Evolutionary conservation across 805 yeast genomes (phyloP).

Genomic region (Yarrowia deformans): DNA sequence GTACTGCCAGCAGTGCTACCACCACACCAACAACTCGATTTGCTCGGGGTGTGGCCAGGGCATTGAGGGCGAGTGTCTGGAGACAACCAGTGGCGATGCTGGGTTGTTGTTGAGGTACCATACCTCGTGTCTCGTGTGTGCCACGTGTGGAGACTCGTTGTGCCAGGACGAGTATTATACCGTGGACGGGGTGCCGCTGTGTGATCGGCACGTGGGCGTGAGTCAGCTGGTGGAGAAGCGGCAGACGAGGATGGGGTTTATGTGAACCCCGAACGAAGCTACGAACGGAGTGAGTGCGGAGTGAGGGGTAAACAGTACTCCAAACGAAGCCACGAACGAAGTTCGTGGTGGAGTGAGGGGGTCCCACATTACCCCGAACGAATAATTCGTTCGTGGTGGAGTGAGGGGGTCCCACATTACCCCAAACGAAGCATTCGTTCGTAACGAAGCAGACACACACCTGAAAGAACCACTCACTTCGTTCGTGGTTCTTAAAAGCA

Average conservation of each 20-base stretch:
- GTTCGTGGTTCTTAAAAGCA: too few relatives aligned
- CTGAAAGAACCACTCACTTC: too few relatives aligned
- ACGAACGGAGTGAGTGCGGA: too few relatives aligned
- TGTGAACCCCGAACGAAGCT: slow-evolving; percentile 41
- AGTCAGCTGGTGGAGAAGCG: slow-evolving; percentile 46
- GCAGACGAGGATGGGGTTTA: slow-evolving; percentile 48
- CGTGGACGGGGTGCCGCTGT: slow-evolving; percentile 49
- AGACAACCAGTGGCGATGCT: slow-evolving; percentile 51
- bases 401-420: too few relatives aligned
- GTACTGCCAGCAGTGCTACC: slow-evolving; percentile 81
- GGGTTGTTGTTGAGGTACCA: slow-evolving; percentile 79
- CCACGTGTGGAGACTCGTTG: slow-evolving; percentile 56
- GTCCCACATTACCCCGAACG: too few relatives aligned
- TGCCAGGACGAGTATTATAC: slow-evolving; percentile 49
- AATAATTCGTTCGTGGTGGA: too few relatives aligned
- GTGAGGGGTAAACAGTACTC: too few relatives aligned
- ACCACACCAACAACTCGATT: slow-evolving; percentile 72
- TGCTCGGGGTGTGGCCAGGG: slow-evolving; percentile 76
- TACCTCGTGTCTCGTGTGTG: slow-evolving; percentile 72
- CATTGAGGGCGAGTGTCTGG: slow-evolving; percentile 91
- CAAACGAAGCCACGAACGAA: too few relatives aligned
- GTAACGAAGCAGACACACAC: too few relatives aligned
- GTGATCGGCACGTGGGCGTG: slow-evolving; percentile 51
- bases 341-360: too few relatives aligned
- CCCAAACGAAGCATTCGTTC: too few relatives aligned